Evolutionary conservation across 176 grass and related monocot genomes (phyloP).

Genomic region (Zoysia pacifica): DNA sequence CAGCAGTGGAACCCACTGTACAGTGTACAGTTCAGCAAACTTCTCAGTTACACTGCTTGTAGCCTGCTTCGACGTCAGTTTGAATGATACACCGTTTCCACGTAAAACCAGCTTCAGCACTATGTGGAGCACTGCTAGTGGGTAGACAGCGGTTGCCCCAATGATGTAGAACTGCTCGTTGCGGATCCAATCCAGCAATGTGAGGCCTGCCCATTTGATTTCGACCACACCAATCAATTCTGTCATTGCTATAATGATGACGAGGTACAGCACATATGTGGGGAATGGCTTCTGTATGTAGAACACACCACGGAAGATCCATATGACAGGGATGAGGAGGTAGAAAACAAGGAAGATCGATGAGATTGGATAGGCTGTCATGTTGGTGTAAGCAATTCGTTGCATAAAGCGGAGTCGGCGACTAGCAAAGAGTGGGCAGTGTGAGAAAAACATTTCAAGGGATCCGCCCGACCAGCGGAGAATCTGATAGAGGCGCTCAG

Average conservation of each 20-base stretch:
- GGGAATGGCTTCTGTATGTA: constrained; percentile 62
- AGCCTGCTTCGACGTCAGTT: constrained; percentile 47
- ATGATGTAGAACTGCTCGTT: constrained; percentile 65
- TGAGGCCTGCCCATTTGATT: constrained; percentile 52
- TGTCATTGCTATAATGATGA: constrained; percentile 39
- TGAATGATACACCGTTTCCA: constrained; percentile 57
- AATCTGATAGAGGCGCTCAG: constrained; percentile 56
- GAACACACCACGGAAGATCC: constrained; percentile 54
- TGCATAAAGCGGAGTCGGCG: constrained; percentile 46
- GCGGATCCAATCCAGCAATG: constrained; percentile 54
- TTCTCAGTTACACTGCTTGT: constrained; percentile 37
- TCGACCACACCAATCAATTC: constrained; percentile 50
- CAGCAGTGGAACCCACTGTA: constrained; percentile 40
- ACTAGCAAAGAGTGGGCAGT: constrained; percentile 44
- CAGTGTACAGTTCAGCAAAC: constrained; percentile 46
- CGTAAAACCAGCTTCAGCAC: constrained; percentile 45
- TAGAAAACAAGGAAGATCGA: constrained; percentile 53
- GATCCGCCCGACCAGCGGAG: constrained; percentile 55
- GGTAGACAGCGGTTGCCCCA: constrained; percentile 57
- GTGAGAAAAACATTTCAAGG: constrained; percentile 59
- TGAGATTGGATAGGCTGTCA: constrained; percentile 56
- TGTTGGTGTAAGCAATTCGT: constrained; percentile 50
- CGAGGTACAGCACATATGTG: constrained; percentile 47
- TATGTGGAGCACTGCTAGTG: constrained; percentile 45
- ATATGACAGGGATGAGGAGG: constrained; percentile 51